Percentiles rank a stretch among this genome's conserved stretches.
These are phyloP conservation scores for Hemileccinum hortonii DNA, from an alignment of 1,284 basidiomycete species.

Conservation along the genomic window DNA sequence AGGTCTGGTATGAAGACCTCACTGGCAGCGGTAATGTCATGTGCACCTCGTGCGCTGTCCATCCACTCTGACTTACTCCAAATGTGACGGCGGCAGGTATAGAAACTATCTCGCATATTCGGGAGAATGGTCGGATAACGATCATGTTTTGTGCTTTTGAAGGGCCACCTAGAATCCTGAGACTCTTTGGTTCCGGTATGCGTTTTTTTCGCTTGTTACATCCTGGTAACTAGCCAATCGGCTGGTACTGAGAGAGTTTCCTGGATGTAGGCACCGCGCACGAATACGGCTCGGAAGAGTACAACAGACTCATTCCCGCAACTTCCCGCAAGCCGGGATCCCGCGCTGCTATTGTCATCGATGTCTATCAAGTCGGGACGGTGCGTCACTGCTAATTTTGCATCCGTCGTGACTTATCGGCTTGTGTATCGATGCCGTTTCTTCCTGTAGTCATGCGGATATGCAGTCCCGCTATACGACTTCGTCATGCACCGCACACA, in stretches of 20 bases:
- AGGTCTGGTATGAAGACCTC: conserved; percentile 59
- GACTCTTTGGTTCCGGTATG: conserved; percentile 52
- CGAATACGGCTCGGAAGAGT: conserved; percentile 55
- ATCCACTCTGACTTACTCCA: background rate
- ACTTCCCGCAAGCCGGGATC: conserved; percentile 50
- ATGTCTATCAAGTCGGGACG: conserved; percentile 49
- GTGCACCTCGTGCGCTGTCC: background rate
- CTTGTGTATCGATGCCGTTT: background rate
- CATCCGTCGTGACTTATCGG: background rate
- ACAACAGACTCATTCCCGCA: conserved; percentile 43
- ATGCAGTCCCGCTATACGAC: conserved; percentile 48
- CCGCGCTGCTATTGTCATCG: conserved; percentile 49
- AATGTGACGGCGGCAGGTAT: conserved; percentile 34
- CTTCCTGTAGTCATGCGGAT: conserved; percentile 50
- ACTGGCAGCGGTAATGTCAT: conserved; percentile 49
- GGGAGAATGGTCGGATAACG: conserved; percentile 59
- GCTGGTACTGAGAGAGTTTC: background rate
- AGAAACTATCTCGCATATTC: conserved; percentile 57
- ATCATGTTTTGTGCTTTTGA: conserved; percentile 57
- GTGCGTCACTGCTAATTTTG: conserved; percentile 35
- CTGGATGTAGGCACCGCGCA: conserved; percentile 42
- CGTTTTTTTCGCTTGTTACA: background rate
- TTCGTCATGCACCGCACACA: conserved; percentile 46
- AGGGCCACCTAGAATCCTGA: conserved; percentile 50
- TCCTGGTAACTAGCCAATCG: background rate